Evolutionary conservation across 1,284 basidiomycete species (phyloP), one percentile per base, ranked within the genome.

Genomic region (Apiotrichum siamense): DNA sequence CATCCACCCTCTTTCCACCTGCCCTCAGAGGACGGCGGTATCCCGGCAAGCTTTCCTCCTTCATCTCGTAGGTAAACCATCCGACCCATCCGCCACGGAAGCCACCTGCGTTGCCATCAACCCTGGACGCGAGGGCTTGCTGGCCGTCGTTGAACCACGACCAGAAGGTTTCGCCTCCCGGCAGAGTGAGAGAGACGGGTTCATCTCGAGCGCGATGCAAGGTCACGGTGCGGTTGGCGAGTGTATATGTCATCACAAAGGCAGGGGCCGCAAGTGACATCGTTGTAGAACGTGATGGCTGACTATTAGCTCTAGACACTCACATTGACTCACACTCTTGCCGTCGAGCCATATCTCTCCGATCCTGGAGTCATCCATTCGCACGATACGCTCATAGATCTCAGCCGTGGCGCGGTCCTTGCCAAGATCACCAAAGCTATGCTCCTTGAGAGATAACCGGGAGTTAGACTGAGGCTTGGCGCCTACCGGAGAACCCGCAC

Each of bases 51-150:
- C 73, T 73, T 50, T 79, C 77, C 48, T 72, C 67, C 62, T 78
- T 78, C 77, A 80, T 78, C 61, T 80, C 79, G 58, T 80, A 81
- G 1, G 75, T 75, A 60, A 78, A 77, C 63, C 75, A 78, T 1
- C 79, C 79, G 1, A 76, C 72, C 69, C 78, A 80, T 1, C 79
- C 79, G 44, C 73, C 65, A 55, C 65, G 63, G 72, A 76, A 74
- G n/a, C 63, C 64, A 26, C 63, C 57, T 31, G 49, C 38, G 29
- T 44, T 41, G 2, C 42, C 50, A 15, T 23, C 41, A 0, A 53
- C 47, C 21, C 35, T 36, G 4, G 35, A 29, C n/a, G 43, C 25
- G 1, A 72, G 56, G 1, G 50, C 49, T 4, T 43, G 40, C 42
- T 70, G 66, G 2, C 58, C 67, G 3, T 55, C 54, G 20, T 62